Evolutionary conservation across 805 yeast genomes (phyloP).

Genomic region (Metschnikowia orientalis): DNA sequence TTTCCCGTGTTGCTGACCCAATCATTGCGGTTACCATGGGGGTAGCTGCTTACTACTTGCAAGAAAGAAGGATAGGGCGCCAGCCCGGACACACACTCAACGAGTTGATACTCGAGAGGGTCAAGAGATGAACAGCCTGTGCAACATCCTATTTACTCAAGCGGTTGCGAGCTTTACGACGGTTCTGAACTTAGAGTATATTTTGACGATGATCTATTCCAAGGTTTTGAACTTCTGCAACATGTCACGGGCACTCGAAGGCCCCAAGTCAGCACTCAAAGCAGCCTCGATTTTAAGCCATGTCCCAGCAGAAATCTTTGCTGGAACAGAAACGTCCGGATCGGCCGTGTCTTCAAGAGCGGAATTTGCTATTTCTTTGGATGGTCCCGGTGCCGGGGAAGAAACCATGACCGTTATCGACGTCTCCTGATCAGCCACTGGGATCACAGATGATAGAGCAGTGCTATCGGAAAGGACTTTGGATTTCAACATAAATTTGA

Average conservation of each 20-base stretch:
- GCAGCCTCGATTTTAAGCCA: conserved; percentile 43
- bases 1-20: conserved; percentile 59
- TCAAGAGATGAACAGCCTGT: background rate
- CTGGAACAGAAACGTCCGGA: conserved; percentile 8
- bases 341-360: conserved; percentile 1
- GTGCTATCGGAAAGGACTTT: conserved; percentile 56
- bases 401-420: conserved; percentile 19
- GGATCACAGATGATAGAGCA: conserved; percentile 26
- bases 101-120: conserved; percentile 42
- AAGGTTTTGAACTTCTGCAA: conserved; percentile 25
- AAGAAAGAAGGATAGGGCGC: conserved; percentile 56
- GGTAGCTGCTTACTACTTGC: conserved; percentile 55
- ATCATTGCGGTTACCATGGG: conserved; percentile 62
- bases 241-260: conserved; percentile 21
- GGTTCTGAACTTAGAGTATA: background rate
- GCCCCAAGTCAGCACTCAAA: conserved; percentile 30
- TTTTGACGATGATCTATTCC: background rate
- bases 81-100: conserved; percentile 56
- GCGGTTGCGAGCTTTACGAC: no score
- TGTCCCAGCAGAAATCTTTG: conserved; percentile 23
- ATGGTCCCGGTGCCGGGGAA: conserved; percentile 8
- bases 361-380: background rate
- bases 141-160: background rate
- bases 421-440: conserved; percentile 8
- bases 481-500: conserved; percentile 56